phyloP scores from a whole-genome alignment of 805 yeast species.

The Candida patagonica region DNA sequence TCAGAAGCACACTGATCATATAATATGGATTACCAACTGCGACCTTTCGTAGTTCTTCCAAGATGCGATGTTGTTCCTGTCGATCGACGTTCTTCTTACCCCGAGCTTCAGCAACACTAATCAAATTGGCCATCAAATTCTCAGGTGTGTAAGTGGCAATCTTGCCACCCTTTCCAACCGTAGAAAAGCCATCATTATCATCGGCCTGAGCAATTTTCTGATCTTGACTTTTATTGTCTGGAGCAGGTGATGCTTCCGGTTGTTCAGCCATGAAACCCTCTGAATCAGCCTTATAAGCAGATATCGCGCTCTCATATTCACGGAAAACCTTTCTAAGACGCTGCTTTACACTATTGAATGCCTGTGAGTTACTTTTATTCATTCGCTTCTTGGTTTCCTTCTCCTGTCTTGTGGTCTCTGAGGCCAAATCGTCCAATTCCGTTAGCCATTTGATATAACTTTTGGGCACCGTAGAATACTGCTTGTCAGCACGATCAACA shows the following conservation, averaged over 20 bases:
- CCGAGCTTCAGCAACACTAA: conserved; percentile 73
- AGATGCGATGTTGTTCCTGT: conserved; percentile 58
- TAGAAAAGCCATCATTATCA: conserved; percentile 30
- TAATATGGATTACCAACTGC: conserved; percentile 57
- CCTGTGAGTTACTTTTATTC: conserved; percentile 74
- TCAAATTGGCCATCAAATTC: conserved; percentile 61
- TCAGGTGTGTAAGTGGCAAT: conserved; percentile 29
- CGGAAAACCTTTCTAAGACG: conserved; percentile 73
- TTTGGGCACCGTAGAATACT: conserved; percentile 64
- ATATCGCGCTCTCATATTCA: conserved; percentile 55
- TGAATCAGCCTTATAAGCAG: conserved; percentile 56
- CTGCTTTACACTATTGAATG: conserved; percentile 81
- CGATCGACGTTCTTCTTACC: conserved; percentile 93
- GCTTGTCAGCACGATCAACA: conserved; percentile 63
- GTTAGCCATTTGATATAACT: conserved; percentile 59
- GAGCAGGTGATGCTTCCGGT: conserved; percentile 22
- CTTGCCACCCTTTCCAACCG: conserved; percentile 34
- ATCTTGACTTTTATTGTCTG: conserved; percentile 18
- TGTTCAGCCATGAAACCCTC: conserved; percentile 47
- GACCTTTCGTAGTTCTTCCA: conserved; percentile 49
- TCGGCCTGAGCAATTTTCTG: conserved; percentile 25
- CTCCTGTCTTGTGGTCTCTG: conserved; percentile 41
- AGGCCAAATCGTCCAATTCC: conserved; percentile 60
- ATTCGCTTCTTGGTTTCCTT: conserved; percentile 56
- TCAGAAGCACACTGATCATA: conserved; percentile 63